Evolutionary conservation across 169 alveolate species (phyloP).

Genomic region (Babesia bovis): DNA sequence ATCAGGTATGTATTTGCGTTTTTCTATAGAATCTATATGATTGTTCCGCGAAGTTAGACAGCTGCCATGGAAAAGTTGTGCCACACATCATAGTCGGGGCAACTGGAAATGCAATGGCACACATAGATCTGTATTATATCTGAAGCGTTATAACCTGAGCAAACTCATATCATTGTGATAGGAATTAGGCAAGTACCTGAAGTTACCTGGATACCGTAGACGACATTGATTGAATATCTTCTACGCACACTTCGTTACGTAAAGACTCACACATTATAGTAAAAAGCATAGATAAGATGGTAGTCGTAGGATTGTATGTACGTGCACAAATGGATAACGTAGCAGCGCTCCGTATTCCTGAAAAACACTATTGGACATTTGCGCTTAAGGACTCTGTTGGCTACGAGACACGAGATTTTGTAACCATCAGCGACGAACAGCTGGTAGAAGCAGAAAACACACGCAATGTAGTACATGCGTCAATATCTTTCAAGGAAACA

Average conservation of each 20-base stretch:
- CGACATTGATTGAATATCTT: not conserved
- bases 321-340: conserved; percentile 62
- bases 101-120: too few relatives aligned
- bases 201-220: not conserved
- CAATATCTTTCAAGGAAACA: conserved; percentile 54
- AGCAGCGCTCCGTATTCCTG: conserved; percentile 43
- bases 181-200: conserved; percentile 20
- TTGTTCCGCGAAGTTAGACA: not conserved
- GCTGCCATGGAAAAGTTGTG: not conserved
- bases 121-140: too few relatives aligned
- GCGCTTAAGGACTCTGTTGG: conserved; percentile 55
- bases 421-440: conserved; percentile 49
- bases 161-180: not conserved
- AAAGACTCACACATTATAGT: not conserved
- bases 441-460: conserved; percentile 56
- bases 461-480: conserved; percentile 50
- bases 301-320: conserved; percentile 52
- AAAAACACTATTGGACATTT: conserved; percentile 56
- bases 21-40: not conserved
- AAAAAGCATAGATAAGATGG: conserved; percentile 13
- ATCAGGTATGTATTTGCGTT: conserved; percentile 20
- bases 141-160: too few relatives aligned
- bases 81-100: not conserved
- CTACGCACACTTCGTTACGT: not conserved
- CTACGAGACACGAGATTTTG: conserved; percentile 52